Conservation (phyloP, 179 eudicot genomes). For the Silene noctiflora region DNA sequence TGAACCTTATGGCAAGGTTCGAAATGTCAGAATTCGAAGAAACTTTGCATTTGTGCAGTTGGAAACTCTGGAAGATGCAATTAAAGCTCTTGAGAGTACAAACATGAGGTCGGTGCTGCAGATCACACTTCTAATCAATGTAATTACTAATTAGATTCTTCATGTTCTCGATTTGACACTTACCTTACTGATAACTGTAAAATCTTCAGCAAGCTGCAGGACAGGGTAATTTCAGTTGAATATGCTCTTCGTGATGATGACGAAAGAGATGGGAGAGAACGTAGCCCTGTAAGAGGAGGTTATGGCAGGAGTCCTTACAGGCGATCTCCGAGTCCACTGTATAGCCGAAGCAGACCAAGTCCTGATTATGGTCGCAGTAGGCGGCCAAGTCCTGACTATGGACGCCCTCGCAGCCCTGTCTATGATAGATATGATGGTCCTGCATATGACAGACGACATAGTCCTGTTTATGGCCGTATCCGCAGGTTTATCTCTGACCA, state of each 20-base stretch:
- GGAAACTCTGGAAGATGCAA: constrained; percentile 90
- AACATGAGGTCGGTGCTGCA: constrained; percentile 66
- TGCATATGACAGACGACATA: constrained; percentile 50
- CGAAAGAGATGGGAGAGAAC: constrained; percentile 52
- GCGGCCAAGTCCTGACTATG: constrained; percentile 49
- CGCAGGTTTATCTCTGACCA: constrained; percentile 47
- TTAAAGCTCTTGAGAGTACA: constrained; percentile 78
- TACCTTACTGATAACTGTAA: not conserved
- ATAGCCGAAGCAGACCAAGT: constrained; percentile 58
- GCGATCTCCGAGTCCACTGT: constrained; percentile 67
- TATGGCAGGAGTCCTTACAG: constrained; percentile 62
- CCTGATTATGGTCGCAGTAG: constrained; percentile 57
- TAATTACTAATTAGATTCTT: not conserved
- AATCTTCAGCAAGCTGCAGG: constrained; percentile 70
- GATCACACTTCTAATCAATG: not conserved
- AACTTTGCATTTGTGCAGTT: constrained; percentile 91
- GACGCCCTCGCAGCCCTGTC: constrained; percentile 56
- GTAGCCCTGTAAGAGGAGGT: constrained; percentile 62
- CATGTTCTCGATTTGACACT: not conserved
- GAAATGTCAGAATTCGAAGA: constrained; percentile 67
- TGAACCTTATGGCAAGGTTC: constrained; percentile 75
- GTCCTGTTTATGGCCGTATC: constrained; percentile 58
- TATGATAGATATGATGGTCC: constrained; percentile 63
- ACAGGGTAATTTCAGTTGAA: constrained; percentile 88
- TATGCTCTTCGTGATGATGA: constrained; percentile 87